Percentiles rank a stretch among this genome's conserved stretches.
Conservation (phyloP, 805 yeast genomes). For the Tanozyma kutaoensis region DNA sequence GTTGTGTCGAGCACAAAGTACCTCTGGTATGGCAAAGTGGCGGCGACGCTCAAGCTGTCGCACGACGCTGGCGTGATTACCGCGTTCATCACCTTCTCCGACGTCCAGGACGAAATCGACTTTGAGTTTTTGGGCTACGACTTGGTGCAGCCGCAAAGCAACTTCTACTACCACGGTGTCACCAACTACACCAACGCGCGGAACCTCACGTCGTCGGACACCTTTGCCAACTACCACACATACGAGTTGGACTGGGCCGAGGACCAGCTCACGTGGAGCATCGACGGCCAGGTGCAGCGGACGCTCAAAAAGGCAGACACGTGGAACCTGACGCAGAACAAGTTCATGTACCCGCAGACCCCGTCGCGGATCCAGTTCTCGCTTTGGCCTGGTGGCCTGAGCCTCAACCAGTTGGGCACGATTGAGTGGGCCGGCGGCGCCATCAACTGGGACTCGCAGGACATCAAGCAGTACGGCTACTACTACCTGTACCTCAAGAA, state of each 20-base stretch:
- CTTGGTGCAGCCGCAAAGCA: slow-evolving; percentile 55
- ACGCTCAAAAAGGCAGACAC: slow-evolving; percentile 49
- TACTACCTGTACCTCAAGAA: slow-evolving; percentile 53
- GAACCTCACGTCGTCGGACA: slow-evolving; percentile 30
- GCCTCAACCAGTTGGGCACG: slow-evolving; percentile 45
- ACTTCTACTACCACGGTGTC: slow-evolving; percentile 67
- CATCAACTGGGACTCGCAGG: slow-evolving; percentile 71
- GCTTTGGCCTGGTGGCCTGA: slow-evolving; percentile 66
- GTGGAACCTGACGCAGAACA: slow-evolving; percentile 45
- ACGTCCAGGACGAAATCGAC: slow-evolving; percentile 86
- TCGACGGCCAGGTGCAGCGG: slow-evolving; percentile 60
- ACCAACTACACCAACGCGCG: slow-evolving; percentile 52
- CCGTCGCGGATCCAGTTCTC: slow-evolving; percentile 65
- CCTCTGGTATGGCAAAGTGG: slow-evolving; percentile 80
- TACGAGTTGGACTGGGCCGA: slow-evolving; percentile 76
- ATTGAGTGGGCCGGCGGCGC: slow-evolving; percentile 82
- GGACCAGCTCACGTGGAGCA: slow-evolving; percentile 54
- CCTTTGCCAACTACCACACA: slow-evolving; percentile 58
- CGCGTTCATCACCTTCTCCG: slow-evolving; percentile 70
- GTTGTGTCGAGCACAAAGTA: slow-evolving; percentile 68
- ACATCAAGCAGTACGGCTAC: slow-evolving; percentile 68
- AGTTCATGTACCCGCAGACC: slow-evolving; percentile 55
- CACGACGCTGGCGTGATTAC: slow-evolving; percentile 71
- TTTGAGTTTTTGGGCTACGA: slow-evolving; percentile 75
- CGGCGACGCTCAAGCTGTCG: slow-evolving; percentile 59